A percentile compares a stretch with the other conserved stretches of the same genome.
These are phyloP conservation scores for Pezicula rhizophila DNA, from an alignment of 2,329 filamentous ascomycete species.

Conservation along the genomic window DNA sequence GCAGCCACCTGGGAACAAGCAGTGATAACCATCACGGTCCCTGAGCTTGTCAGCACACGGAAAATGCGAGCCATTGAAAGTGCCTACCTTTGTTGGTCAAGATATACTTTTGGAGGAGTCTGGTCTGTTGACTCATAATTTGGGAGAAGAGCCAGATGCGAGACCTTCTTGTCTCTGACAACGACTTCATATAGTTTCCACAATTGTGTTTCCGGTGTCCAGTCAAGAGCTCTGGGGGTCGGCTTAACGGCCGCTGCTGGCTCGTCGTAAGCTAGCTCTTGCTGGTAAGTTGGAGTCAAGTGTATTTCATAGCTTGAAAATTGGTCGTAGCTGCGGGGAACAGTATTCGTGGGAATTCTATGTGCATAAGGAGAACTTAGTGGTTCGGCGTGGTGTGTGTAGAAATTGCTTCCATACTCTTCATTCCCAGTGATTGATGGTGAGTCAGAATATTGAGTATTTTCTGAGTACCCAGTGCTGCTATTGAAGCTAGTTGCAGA, in stretches of 20 bases:
- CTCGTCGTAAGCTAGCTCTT: background rate
- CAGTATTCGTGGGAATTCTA: too few species aligned
- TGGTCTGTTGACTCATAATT: background rate
- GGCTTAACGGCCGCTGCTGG: background rate
- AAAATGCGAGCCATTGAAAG: background rate
- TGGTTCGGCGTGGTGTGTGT: background rate
- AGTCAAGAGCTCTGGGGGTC: constrained; percentile 13
- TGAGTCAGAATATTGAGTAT: background rate
- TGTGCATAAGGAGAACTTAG: too few species aligned
- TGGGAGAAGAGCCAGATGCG: constrained; percentile 12
- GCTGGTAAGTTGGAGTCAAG: background rate
- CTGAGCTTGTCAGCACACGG: constrained; percentile 2
- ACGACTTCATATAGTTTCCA: constrained; percentile 16
- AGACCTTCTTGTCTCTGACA: constrained; percentile 13
- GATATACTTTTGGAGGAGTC: constrained; percentile 12
- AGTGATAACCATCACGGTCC: constrained; percentile 10
- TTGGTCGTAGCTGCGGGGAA: background rate
- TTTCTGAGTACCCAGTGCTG: background rate
- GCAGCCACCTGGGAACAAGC: constrained; percentile 17
- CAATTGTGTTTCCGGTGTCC: constrained; percentile 6
- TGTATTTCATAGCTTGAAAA: background rate
- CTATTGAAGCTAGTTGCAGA: background rate
- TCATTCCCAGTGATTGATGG: background rate
- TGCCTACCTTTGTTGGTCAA: constrained; percentile 12
- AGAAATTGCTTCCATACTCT: background rate